Evolutionary conservation across 352 stramenopile species (phyloP), one percentile per base, ranked within the genome.

Genomic region (Phytophthora multivora): DNA sequence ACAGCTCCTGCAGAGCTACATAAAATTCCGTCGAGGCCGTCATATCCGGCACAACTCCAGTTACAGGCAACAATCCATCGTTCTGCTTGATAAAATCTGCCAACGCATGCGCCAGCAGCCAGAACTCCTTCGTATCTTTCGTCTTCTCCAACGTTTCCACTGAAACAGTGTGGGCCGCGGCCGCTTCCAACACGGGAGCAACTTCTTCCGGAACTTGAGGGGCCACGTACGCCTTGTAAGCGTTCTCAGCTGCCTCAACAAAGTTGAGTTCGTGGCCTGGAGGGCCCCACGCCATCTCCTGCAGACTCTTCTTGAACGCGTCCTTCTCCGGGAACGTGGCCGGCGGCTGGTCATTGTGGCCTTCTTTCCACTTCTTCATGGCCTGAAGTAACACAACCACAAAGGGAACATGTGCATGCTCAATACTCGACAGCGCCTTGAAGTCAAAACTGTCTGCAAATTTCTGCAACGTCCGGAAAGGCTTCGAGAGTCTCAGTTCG

Each of bases 31-130:
- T 99, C 10, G 95, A 96, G 12, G 93, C 88, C 6, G 96, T 99
- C 96, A 99, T 99, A 58, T 99, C 97, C 0, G 97, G 97, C 23
- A 99, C 90, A 10, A 89, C 86, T 3, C 96, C 96, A 28, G 90
- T 91, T n/a, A 98, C 71, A 4, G 94, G 93, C 45, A 88, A 68
- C 39, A 88, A 33, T 1, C 76, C 80, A 10, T 80, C 71, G 49
- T 93, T 90, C 30, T 77, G 55, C 21, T 73, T 61, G 9, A 97
- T 75, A 76, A 97, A 98, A 28, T 90, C 78, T 4, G 69, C 71
- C 15, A 98, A 42, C 0, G 82, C 82, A 25, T 76, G 62, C 0
- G 89, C 83, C 16, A 97, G 42, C 26, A 97, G 72, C 80, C 86
- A 95, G 62, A 97, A 97, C 43, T 89, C 73, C 0, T 71, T 43